Evolutionary conservation across 1,139 yeast species (phyloP), one percentile per base, ranked within the genome.

Genomic region (Geotrichum restrictum): DNA sequence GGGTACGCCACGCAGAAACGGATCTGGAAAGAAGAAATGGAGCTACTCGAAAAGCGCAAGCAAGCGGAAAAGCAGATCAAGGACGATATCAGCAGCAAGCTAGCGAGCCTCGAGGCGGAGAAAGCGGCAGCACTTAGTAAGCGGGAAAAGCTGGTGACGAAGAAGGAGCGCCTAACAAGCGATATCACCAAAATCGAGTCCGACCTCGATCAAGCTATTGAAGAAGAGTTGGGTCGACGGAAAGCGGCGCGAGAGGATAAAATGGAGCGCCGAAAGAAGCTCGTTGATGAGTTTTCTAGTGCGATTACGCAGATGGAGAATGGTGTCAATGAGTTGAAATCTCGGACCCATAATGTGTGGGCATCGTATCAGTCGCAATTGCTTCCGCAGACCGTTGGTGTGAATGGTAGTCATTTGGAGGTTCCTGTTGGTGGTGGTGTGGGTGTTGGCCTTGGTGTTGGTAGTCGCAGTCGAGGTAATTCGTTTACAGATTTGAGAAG

Each of bases 291-390:
- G 58, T 69, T 69, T 53, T 63, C 70, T 24, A 58, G 59, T 32
- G 66, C 70, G 5, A 68, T 69, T 41, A 59, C 63, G 14, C 65
- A 67, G 53, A 65, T 69, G 66, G 71, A 68, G 45, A 59, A 60
- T 21, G 66, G 68, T 1, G 65, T 64, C 18, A 63, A 59, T 40
- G 65, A 65, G 31, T 61, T 61, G 3, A 53, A 51, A 38, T 56
- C 52, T 16, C 57, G 56, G 39, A 62, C 63, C 2, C 41, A 47
- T 7, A 41, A 44, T 18, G 38, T 44, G 27, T 44, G 43, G 39
- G 40, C 27, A 2, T 34, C 45, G 14, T 37, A 42, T 24, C 46
- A 41, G 19, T 32, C 29, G 13, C 46, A 49, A 33, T 22, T 32
- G 7, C 22, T 32, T 13, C 19, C 47, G 19, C 34, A 3, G 13